phyloP scores from a whole-genome alignment of 345 rosid genomes.

The Citrus reticulata region DNA sequence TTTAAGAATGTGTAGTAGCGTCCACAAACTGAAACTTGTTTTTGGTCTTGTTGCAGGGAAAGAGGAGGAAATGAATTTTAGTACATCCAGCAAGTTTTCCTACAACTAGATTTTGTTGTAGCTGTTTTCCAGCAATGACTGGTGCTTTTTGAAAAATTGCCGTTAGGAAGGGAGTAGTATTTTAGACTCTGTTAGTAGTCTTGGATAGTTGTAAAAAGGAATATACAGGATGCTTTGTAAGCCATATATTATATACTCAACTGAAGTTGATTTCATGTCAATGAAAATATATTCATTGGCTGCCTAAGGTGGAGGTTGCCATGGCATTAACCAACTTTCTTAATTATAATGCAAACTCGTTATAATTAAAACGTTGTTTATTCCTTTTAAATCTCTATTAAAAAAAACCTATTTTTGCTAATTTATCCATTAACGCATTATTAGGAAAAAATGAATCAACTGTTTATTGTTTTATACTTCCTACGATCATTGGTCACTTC shows the following conservation, averaged over 20 bases:
- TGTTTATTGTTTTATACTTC: no score
- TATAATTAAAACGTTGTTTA: no score
- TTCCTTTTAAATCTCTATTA: no score
- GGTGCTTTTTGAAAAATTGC: not conserved
- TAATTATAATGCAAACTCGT: not conserved
- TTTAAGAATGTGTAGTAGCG: not conserved
- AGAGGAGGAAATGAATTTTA: conserved; percentile 54
- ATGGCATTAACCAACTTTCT: not conserved
- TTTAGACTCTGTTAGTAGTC: not conserved
- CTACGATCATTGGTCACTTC: no score
- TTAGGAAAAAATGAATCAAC: no score
- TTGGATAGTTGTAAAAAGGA: conserved; percentile 5
- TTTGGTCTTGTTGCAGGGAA: conserved; percentile 42
- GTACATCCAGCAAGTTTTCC: conserved; percentile 19
- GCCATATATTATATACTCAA: not conserved
- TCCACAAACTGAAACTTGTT: not conserved
- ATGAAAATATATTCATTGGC: not conserved
- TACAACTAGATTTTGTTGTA: not conserved
- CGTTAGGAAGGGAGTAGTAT: not conserved
- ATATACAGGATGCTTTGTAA: not conserved
- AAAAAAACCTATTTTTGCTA: no score
- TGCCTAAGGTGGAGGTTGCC: not conserved
- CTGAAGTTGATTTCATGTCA: not conserved
- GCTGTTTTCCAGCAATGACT: not conserved
- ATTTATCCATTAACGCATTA: no score